Conservation (phyloP, 179 eudicot genomes). For the Dionaea muscipula region DNA sequence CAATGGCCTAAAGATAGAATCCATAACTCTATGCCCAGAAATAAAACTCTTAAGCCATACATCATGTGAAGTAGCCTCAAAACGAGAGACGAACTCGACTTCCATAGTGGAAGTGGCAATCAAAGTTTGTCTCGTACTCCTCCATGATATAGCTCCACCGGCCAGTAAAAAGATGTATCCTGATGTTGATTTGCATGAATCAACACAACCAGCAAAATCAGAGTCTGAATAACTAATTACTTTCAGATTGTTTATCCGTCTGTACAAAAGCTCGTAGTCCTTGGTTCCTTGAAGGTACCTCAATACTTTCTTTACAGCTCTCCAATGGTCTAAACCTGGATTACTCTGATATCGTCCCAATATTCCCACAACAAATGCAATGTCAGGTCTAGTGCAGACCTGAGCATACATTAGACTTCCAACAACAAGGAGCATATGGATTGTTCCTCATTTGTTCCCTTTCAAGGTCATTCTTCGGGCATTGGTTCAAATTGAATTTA, state of each 20-base stretch:
- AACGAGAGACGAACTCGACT: slow-evolving; percentile 6
- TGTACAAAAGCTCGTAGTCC: not conserved
- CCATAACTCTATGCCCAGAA: not conserved
- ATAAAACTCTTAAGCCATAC: slow-evolving; percentile 9
- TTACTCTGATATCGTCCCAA: slow-evolving; percentile 3
- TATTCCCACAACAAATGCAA: not conserved
- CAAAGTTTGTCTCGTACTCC: slow-evolving; percentile 3
- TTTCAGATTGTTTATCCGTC: not conserved
- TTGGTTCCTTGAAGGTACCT: slow-evolving; percentile 5
- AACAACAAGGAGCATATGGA: not conserved
- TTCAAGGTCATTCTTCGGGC: slow-evolving; percentile 3
- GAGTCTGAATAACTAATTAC: not conserved
- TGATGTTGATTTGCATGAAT: not conserved
- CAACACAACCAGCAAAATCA: not conserved
- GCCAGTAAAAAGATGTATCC: not conserved
- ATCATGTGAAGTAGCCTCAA: slow-evolving; percentile 6
- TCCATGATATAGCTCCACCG: slow-evolving; percentile 9
- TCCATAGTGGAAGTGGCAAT: slow-evolving; percentile 12
- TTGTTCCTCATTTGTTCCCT: slow-evolving; percentile 5
- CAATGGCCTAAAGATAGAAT: slow-evolving; percentile 6
- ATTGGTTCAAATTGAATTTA: slow-evolving; percentile 6
- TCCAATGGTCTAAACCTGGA: slow-evolving; percentile 4
- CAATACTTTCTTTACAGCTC: slow-evolving; percentile 3
- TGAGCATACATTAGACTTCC: not conserved
- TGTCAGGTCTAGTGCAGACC: too few species aligned